Base-by-base conservation (phyloP, 345 rosid species). In the Combretum micranthum region DNA sequence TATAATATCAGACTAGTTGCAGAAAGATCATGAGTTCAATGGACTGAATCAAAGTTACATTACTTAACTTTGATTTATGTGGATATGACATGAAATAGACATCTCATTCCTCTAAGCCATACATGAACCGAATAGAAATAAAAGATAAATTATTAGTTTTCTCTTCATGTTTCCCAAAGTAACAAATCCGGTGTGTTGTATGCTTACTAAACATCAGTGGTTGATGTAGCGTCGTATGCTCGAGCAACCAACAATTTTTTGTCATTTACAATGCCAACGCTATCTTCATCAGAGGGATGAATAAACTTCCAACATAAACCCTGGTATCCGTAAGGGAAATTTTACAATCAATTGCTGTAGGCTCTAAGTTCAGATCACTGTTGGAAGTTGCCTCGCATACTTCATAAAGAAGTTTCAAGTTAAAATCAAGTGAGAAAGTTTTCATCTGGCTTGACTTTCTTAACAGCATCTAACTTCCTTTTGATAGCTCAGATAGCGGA, bases 391-490 rank as follows among this genome's bases (percentile, higher is more conserved):
- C 78, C 54, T 59, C 55, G 20, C 65, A 69, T 32, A 69, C 51
- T 5, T 71, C 74, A 52, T 69, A 69, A 37, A 73, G 74, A 55
- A 59, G 68, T 62, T 73, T 73, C 56, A 62, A 25, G n/a, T 56
- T 65, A 62, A 69, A 73, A 48, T 73, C 74, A 59, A 12, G 69
- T 44, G 69, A 56, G 62, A 73, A 73, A 10, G 65, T 63, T 21
- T 62, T 69, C 48, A 25, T 74, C 71, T 0, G 53, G 44, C 47
- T 64, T 46, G 43, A 73, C 60, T 57, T 69, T 69, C 59, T 50
- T 42, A 10, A 62, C 71, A n/a, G 48, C 39, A 21, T 65, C 68
- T 45, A 61, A 14, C 58, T 44, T 43, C 65, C 71, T 17, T 16
- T 20, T 9, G 71, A 68, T 19, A 69, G 59, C 37, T 74, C 78